Conservation (phyloP, 352 stramenopile genomes). For the Phytophthora sojae region DNA sequence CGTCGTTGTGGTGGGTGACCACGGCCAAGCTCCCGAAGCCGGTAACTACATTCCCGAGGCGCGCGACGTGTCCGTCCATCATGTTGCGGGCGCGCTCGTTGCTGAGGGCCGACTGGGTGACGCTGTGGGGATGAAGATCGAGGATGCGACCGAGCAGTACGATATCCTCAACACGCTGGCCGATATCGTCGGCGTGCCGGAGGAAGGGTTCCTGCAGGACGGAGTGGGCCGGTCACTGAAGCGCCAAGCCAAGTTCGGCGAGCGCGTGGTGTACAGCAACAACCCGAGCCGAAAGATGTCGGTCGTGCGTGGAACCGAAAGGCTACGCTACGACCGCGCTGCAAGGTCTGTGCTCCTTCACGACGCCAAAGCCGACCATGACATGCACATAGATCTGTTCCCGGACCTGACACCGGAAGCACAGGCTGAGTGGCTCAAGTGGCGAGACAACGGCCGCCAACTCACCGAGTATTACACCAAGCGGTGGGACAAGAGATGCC, state of each 20-base stretch:
- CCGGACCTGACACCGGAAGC: background rate
- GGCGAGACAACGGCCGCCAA: slow-evolving; percentile 4
- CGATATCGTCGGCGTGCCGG: slow-evolving; percentile 43
- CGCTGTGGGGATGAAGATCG: slow-evolving; percentile 34
- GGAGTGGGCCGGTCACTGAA: slow-evolving; percentile 51
- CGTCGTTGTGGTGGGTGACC: slow-evolving; percentile 59
- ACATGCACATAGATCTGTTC: slow-evolving; percentile 23
- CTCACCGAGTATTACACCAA: slow-evolving; percentile 9
- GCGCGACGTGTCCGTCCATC: slow-evolving; percentile 41
- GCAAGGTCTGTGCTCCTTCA: slow-evolving; percentile 23
- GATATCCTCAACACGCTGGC: slow-evolving; percentile 49
- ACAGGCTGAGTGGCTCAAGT: background rate
- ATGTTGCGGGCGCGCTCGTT: slow-evolving; percentile 43
- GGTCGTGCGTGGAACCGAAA: slow-evolving; percentile 42
- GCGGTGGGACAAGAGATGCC: too few relatives aligned
- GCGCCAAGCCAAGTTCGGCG: slow-evolving; percentile 36
- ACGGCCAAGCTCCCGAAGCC: slow-evolving; percentile 55
- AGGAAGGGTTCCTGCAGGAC: slow-evolving; percentile 42
- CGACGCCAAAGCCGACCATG: slow-evolving; percentile 29
- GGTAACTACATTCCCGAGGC: slow-evolving; percentile 37
- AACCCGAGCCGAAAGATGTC: slow-evolving; percentile 55
- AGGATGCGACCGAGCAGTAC: slow-evolving; percentile 46
- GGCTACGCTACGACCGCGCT: slow-evolving; percentile 48
- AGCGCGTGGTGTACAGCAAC: slow-evolving; percentile 53
- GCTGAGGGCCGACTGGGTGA: slow-evolving; percentile 45